Evolutionary conservation across 179 eudicot species (phyloP).

Genomic region (Drosera spatulata): DNA sequence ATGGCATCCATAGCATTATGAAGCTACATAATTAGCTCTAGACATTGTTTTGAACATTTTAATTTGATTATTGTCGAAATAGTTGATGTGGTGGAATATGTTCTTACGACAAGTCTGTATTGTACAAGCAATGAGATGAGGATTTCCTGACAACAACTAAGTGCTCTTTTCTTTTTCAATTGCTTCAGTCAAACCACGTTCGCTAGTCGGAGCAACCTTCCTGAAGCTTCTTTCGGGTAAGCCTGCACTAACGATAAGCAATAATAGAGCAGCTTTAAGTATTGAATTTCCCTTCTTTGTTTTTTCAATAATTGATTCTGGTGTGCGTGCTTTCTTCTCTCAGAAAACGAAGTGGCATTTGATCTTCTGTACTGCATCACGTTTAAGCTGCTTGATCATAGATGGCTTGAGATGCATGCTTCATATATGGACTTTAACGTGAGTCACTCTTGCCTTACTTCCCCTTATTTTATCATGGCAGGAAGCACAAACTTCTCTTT

Average conservation of each 20-base stretch:
- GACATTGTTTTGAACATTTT: no score
- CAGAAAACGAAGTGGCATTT: slow-evolving; percentile 41
- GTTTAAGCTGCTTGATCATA: slow-evolving; percentile 35
- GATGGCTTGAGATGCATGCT: slow-evolving; percentile 48
- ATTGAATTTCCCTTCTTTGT: neutral
- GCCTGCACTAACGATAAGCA: neutral
- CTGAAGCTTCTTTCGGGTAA: slow-evolving; percentile 76
- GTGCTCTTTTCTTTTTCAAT: slow-evolving; percentile 3
- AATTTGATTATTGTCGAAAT: no score
- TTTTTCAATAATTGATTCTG: slow-evolving; percentile 2
- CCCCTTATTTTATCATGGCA: no score
- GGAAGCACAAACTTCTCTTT: no score
- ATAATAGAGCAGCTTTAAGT: neutral
- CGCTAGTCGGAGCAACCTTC: slow-evolving; percentile 75
- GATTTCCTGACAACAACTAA: neutral
- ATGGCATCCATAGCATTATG: no score
- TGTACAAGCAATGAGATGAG: neutral
- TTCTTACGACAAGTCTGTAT: no score
- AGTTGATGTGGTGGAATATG: no score
- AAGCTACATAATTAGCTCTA: no score
- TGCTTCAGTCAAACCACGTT: slow-evolving; percentile 64
- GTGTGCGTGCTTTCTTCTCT: slow-evolving; percentile 4
- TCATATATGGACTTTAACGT: slow-evolving; percentile 55
- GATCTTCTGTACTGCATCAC: slow-evolving; percentile 40
- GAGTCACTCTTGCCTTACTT: slow-evolving; percentile 5